phyloP scores from a whole-genome alignment of 352 stramenopile genomes.

The Phytophthora citricola region DNA sequence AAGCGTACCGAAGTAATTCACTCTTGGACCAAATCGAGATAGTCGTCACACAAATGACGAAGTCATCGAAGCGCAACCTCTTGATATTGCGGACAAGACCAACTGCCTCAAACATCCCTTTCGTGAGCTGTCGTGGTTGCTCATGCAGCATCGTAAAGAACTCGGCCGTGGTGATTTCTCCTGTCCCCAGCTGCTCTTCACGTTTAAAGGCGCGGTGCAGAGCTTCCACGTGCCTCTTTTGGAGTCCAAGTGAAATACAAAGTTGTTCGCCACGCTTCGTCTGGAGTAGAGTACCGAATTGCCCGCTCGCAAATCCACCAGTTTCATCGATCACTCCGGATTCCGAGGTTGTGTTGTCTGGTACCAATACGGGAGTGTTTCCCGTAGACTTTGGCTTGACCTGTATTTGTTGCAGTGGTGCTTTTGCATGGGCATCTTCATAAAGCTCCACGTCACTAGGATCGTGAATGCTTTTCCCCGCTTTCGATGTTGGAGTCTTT shows the following conservation, averaged over 20 bases:
- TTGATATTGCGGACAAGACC: slow-evolving; percentile 39
- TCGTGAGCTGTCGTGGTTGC: slow-evolving; percentile 62
- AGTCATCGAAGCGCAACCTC: slow-evolving; percentile 66
- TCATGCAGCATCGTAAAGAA: slow-evolving; percentile 66
- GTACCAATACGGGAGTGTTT: slow-evolving; percentile 4
- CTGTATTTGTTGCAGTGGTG: slow-evolving; percentile 10
- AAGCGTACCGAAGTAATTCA: slow-evolving; percentile 69
- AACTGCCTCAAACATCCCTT: slow-evolving; percentile 57
- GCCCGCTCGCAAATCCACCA: slow-evolving; percentile 43
- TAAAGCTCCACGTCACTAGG: neutral
- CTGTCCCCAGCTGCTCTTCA: slow-evolving; percentile 56
- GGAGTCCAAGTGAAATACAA: slow-evolving; percentile 57
- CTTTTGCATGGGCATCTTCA: neutral
- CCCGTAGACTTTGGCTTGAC: slow-evolving; percentile 20
- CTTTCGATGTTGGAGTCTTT: neutral
- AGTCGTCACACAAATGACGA: slow-evolving; percentile 60
- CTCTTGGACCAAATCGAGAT: slow-evolving; percentile 56
- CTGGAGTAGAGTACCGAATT: slow-evolving; percentile 59
- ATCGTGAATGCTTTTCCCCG: neutral
- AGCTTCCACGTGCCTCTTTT: slow-evolving; percentile 47
- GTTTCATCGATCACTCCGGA: neutral
- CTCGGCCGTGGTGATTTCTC: slow-evolving; percentile 64
- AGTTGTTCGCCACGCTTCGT: slow-evolving; percentile 54
- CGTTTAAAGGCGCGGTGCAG: slow-evolving; percentile 46
- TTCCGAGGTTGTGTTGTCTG: neutral